phyloP scores from a whole-genome alignment of 257 asterid genomes.

The Przewalskia tangutica region DNA sequence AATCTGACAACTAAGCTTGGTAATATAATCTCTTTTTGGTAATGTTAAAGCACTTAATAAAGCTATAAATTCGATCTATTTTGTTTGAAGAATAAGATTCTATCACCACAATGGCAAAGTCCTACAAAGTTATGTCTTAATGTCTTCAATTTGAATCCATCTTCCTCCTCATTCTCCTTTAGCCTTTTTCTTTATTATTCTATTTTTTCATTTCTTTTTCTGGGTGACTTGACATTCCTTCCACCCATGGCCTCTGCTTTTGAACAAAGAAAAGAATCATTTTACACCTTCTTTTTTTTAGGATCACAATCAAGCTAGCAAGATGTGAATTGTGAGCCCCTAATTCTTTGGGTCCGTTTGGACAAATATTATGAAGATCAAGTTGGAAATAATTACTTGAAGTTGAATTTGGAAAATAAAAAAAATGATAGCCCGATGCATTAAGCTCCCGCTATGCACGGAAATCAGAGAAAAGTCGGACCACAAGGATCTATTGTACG shows the following conservation, averaged over 20 bases:
- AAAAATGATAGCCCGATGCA: no score
- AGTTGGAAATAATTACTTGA: background rate
- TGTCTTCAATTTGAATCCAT: background rate
- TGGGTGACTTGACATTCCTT: constrained; percentile 1
- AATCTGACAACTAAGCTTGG: background rate
- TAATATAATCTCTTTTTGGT: background rate
- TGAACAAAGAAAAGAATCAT: background rate
- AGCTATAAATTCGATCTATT: background rate
- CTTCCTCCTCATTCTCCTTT: background rate
- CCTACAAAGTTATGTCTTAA: background rate
- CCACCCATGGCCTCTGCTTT: background rate
- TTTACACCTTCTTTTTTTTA: background rate
- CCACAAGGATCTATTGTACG: no score
- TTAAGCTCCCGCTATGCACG: no score
- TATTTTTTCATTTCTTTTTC: background rate
- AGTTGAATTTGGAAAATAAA: no score
- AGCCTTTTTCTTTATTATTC: background rate
- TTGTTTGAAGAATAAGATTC: constrained; percentile 2
- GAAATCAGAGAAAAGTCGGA: no score
- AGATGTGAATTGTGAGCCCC: background rate
- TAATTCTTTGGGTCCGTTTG: background rate
- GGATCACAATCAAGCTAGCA: background rate
- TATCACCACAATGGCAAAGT: background rate
- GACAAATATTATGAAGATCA: background rate
- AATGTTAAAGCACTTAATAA: background rate